Base-by-base conservation (phyloP, 2,329 filamentous ascomycete genomes). In the Phaeosphaeriaceae sp. region DNA sequence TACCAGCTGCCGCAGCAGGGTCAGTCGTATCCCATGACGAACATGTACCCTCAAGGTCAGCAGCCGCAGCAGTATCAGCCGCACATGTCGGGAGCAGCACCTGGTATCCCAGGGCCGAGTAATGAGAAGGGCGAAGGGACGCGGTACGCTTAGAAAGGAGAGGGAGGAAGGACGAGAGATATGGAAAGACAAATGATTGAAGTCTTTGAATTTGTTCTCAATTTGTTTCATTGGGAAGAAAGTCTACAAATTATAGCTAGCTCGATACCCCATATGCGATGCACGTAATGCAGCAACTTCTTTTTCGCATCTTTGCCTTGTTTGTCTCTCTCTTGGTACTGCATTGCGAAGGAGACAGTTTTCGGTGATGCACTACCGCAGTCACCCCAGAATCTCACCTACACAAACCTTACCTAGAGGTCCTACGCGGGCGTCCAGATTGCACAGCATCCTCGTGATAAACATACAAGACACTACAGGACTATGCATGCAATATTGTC, bases 71-170 rank as follows among this genome's bases (percentile, higher is more conserved):
- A 51, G 19, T 48, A 55, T 23, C 55, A 17, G 22, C 49, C 32
- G 11, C 46, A 32, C 10, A 44, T 30, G 47, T 5, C 17, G 32
- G 48, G 47, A 42, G 40, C 42, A 28, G 28, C 13, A 10, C 8
- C 2, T n/a, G n/a, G 30, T n/a, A 26, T 42, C 11, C 49, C 51
- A 4, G 62, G 58, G 2, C 59, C 55, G n/a, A 63, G 60, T 47
- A 62, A 61, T 43, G 66, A 68, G 51, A 70, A 70, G 60, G 40
- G 58, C n/a, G 42, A 52, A 21, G 61, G 60, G 2, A 26, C 60
- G 32, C 57, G 65, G 26, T 70, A 65, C 42, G 66, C 65, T 40
- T 70, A 42, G 60, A 19, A 32, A 44, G 11, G 0, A 9, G 47
- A 19, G 15, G n/a, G 35, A 13, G 21, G 9, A 52, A 17, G 32